phyloP scores from a whole-genome alignment of 768 basidiomycete species.

The Strobilomyces echinocephalus region DNA sequence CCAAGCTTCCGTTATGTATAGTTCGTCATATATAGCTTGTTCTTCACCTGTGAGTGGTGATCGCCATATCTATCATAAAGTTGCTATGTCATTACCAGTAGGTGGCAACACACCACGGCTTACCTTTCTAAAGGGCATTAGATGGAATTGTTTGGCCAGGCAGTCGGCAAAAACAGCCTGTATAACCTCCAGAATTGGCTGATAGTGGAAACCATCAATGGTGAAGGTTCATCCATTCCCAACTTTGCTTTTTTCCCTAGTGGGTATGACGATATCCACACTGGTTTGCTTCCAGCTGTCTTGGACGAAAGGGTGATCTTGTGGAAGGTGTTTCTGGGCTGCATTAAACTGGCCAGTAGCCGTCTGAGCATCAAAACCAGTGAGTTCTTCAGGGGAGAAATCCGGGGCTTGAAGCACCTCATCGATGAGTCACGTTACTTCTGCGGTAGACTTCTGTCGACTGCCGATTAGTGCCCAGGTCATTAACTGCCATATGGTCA shows the following conservation, averaged over 20 bases:
- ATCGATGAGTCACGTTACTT: neutral
- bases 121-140: constrained; percentile 20
- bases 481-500: constrained; percentile 10
- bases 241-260: neutral
- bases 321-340: neutral
- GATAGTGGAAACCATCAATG: constrained; percentile 26
- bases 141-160: constrained; percentile 15
- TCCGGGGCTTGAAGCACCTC: constrained; percentile 2
- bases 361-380: neutral
- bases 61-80: neutral
- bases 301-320: neutral
- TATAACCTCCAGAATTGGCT: constrained; percentile 15
- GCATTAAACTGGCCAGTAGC: neutral
- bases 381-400: constrained; percentile 1
- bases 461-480: constrained; percentile 5
- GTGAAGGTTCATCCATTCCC: constrained; percentile 17
- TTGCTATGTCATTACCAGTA: neutral
- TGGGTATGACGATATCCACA: neutral
- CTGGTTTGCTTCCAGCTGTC: neutral
- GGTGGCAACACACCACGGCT: neutral
- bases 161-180: constrained; percentile 5
- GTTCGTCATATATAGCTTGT: neutral
- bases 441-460: neutral
- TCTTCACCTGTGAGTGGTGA: neutral
- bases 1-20: neutral